Base-by-base conservation (phyloP, 306 rosid species). In the Lathyrus sativus region DNA sequence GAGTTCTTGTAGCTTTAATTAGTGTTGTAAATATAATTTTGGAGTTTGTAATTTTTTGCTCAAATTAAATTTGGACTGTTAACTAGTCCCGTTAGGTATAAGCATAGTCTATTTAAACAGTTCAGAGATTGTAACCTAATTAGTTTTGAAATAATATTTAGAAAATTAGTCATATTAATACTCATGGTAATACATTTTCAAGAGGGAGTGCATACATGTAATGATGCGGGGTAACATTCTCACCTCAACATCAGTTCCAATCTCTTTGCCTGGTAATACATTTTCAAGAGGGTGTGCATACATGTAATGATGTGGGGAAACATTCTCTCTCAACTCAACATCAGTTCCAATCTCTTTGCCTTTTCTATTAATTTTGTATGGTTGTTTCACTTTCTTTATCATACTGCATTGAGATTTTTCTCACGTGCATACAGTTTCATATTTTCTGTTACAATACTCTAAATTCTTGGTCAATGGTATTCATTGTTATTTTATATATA, bases 391-490 rank as follows among this genome's bases (percentile, higher is more conserved):
- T 39, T 13, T 37, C 42, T 70, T 57, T 42, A 43, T 39, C 44
- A 41, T 26, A 39, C 66, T 60, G n/a, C 48, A n/a, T 35, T 67
- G 42, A 22, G 15, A 46, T 17, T 65, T 46, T 65, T 4, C 14
- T 51, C 49, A 33, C 24, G 26, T 11, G 62, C 9, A 13, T 37
- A 35, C 44, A 18, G 29, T 57, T 41, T 77, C 59, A 6, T 9
- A 10, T 41, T 26, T 58, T 63, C 46, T 64, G 11, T 68, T 13
- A 11, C 41, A 22, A 43, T 17, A 64, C 63, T 76, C 46, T 64
- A 63, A 46, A 59, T 70, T 74, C 22, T 7, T 5, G 35, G 39
- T 58, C 11, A 49, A 50, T 74, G 46, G 19, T 74, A 41, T 77
- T 81, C 54, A 28, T 43, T 60, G 15, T 55, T 26, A 7, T 59